These are phyloP conservation scores for Populus deltoides DNA, from an alignment of 345 rosid species.

Conservation along the genomic window DNA sequence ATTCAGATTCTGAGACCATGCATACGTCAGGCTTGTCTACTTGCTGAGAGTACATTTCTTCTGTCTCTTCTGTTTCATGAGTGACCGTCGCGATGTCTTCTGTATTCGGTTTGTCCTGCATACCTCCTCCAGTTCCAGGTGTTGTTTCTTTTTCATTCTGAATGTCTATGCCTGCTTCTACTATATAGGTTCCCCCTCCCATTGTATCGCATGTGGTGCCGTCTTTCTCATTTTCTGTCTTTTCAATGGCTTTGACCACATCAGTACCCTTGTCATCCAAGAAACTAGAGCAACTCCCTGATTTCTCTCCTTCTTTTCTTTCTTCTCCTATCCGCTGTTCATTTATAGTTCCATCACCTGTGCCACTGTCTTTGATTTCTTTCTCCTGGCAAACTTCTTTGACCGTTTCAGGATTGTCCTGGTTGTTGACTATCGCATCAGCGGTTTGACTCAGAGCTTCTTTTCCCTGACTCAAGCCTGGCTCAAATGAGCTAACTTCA, in stretches of 20 bases:
- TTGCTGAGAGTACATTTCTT: slow-evolving; percentile 7
- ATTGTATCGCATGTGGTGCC: neutral
- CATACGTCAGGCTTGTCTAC: slow-evolving; percentile 9
- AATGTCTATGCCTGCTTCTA: slow-evolving; percentile 16
- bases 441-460: slow-evolving; percentile 6
- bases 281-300: slow-evolving; percentile 9
- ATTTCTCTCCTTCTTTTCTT: slow-evolving; percentile 21
- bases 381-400: neutral
- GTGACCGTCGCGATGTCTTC: slow-evolving; percentile 1
- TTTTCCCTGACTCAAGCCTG: slow-evolving; percentile 12
- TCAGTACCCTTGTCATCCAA: neutral
- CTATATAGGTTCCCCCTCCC: slow-evolving; percentile 8
- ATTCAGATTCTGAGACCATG: neutral
- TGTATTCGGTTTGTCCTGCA: slow-evolving; percentile 2
- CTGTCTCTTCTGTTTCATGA: slow-evolving; percentile 6
- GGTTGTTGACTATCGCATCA: slow-evolving; percentile 15
- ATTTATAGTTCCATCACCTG: neutral
- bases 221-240: slow-evolving; percentile 6
- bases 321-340: slow-evolving; percentile 6
- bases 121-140: neutral
- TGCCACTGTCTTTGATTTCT: neutral
- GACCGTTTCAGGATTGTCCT: slow-evolving; percentile 18
- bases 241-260: slow-evolving; percentile 12
- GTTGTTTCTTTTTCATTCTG: slow-evolving; percentile 12
- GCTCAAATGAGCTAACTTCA: too few species aligned